Percentiles rank a stretch among this genome's conserved stretches.
These are phyloP conservation scores for Usnea hakonensis DNA, from an alignment of 495 filamentous ascomycete genomes.

Conservation along the genomic window DNA sequence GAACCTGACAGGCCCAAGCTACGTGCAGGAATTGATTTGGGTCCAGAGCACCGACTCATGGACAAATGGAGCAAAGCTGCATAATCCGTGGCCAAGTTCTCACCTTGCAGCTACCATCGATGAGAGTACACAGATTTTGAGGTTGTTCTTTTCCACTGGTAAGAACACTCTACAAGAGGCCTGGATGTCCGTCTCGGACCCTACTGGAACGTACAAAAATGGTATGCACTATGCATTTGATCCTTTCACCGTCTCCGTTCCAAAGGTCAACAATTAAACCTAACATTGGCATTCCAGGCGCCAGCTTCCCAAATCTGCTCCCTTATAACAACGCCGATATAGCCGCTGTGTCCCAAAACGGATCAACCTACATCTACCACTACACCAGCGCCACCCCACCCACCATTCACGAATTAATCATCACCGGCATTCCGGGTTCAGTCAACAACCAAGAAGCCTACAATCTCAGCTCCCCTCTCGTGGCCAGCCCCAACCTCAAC, in stretches of 20 bases:
- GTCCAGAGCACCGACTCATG: conserved; percentile 21
- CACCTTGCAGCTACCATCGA: conserved; percentile 19
- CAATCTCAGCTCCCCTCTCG: conserved; percentile 19
- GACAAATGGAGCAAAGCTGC: conserved; percentile 13
- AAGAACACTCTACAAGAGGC: conserved; percentile 18
- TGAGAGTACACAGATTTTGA: conserved; percentile 13
- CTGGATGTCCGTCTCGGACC: conserved; percentile 10
- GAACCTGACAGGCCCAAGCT: conserved; percentile 15
- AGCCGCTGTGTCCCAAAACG: conserved; percentile 17
- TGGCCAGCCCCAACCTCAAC: conserved; percentile 13
- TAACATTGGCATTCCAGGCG: conserved; percentile 1
- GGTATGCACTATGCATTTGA: neutral
- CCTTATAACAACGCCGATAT: conserved; percentile 19
- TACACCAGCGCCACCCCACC: conserved; percentile 6
- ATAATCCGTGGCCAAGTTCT: conserved; percentile 13
- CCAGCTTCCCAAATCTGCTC: conserved; percentile 15
- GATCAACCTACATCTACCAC: conserved; percentile 21
- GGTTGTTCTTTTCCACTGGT: conserved; percentile 19
- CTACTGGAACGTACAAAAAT: conserved; percentile 3
- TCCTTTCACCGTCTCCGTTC: too few relatives aligned
- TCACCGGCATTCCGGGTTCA: conserved; percentile 15
- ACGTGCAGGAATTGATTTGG: conserved; percentile 25
- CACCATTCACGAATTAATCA: conserved; percentile 20
- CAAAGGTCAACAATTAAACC: neutral
- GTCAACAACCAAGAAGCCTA: conserved; percentile 21